phyloP scores from a whole-genome alignment of 192 early-diverging fungal species.

The Coemansia sp. region DNA sequence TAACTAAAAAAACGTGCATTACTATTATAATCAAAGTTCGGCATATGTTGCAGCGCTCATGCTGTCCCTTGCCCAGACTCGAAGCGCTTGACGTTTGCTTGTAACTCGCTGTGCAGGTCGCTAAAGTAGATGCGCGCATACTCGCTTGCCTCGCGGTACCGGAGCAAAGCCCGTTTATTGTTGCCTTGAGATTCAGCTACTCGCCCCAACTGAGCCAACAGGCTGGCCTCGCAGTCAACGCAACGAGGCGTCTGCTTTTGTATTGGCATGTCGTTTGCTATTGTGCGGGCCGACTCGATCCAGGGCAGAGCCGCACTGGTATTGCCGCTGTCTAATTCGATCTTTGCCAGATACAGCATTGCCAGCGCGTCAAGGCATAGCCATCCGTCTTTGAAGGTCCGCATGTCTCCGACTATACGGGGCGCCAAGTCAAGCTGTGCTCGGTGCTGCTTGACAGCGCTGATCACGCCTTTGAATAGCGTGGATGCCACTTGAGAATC shows the following conservation, averaged over 20 bases:
- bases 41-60: not conserved
- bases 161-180: conserved; percentile 26
- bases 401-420: conserved; percentile 24
- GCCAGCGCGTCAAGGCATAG: conserved; percentile 43
- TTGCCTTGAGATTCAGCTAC: conserved; percentile 42
- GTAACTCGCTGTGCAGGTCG: conserved; percentile 12
- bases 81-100: conserved; percentile 26
- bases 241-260: conserved; percentile 22
- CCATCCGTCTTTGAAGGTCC: conserved; percentile 41
- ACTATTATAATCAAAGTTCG: too few relatives aligned
- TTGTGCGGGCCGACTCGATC: conserved; percentile 32
- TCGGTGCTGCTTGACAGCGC: conserved; percentile 34
- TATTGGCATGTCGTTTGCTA: conserved; percentile 13
- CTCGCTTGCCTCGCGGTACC: conserved; percentile 48
- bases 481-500: conserved; percentile 25
- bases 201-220: conserved; percentile 36
- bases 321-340: conserved; percentile 28
- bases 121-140: conserved; percentile 31
- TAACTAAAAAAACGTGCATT: too few relatives aligned
- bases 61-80: not conserved
- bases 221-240: conserved; percentile 34
- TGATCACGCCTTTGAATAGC: conserved; percentile 32
- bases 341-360: conserved; percentile 36
- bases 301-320: conserved; percentile 24
- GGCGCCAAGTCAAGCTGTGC: conserved; percentile 33